Conservation (phyloP, 306 rosid species). For the Hippophae tibetana region DNA sequence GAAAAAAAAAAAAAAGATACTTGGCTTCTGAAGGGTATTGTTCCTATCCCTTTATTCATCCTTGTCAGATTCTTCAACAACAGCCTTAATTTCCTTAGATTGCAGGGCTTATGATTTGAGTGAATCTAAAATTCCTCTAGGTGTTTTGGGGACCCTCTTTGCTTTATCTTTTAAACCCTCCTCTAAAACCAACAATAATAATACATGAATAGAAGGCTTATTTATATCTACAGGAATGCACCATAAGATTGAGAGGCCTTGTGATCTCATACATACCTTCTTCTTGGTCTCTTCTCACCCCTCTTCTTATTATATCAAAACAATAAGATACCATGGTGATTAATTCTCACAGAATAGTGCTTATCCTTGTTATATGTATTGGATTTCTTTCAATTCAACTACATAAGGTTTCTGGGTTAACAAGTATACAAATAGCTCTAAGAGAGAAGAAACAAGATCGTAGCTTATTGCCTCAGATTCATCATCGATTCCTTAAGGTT, state of each 20-base stretch:
- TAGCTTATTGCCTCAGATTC: constrained; percentile 23
- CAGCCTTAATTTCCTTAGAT: constrained; percentile 69
- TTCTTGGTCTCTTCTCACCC: background rate
- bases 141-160: constrained; percentile 36
- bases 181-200: constrained; percentile 36
- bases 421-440: constrained; percentile 37
- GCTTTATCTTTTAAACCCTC: constrained; percentile 60
- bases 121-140: constrained; percentile 72
- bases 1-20: constrained; percentile 37
- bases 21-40: constrained; percentile 78
- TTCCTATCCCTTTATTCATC: constrained; percentile 60
- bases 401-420: constrained; percentile 32
- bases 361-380: constrained; percentile 44
- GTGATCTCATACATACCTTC: constrained; percentile 16
- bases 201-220: constrained; percentile 25
- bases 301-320: too few relatives aligned
- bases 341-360: constrained; percentile 25
- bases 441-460: constrained; percentile 35
- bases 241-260: constrained; percentile 23
- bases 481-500: constrained; percentile 29
- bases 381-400: constrained; percentile 46
- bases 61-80: constrained; percentile 69
- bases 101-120: constrained; percentile 45
- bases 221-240: constrained; percentile 56
- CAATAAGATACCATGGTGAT: constrained; percentile 31